Percentiles rank a stretch among this genome's conserved stretches.
Evolutionary conservation across 2,329 filamentous ascomycete genomes (phyloP).

Genomic region (Aspergillus sp.): DNA sequence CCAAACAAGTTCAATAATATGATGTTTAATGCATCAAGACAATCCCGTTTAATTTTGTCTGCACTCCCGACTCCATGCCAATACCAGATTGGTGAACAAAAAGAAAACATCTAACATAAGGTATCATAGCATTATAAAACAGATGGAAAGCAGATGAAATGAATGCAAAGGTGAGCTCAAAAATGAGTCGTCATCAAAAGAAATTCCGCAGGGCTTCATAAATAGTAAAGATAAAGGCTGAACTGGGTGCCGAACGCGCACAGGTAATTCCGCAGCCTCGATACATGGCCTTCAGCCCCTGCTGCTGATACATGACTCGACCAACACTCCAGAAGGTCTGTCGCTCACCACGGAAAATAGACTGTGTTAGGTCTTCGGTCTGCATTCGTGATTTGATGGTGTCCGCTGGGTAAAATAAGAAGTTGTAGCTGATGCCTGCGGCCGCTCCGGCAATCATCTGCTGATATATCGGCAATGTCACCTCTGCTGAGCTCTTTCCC

Average conservation of each 20-base stretch:
- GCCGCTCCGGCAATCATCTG: constrained; percentile 79
- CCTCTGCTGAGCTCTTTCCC: constrained; percentile 10
- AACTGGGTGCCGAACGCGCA: constrained; percentile 77
- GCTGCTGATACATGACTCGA: constrained; percentile 65
- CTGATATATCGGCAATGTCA: constrained; percentile 69
- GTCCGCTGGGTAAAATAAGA: constrained; percentile 92
- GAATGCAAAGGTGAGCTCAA: too few relatives aligned
- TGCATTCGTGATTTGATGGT: constrained; percentile 98
- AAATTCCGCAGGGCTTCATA: constrained; percentile 76
- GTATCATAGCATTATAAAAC: constrained; percentile 1
- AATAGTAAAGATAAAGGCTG: constrained; percentile 95
- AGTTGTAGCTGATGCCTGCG: constrained; percentile 92
- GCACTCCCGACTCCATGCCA: neutral
- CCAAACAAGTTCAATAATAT: too few relatives aligned
- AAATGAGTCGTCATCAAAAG: constrained; percentile 36
- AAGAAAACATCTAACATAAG: too few relatives aligned
- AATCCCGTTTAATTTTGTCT: too few relatives aligned
- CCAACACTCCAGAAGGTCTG: constrained; percentile 67
- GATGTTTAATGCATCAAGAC: too few relatives aligned
- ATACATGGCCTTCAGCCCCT: constrained; percentile 79
- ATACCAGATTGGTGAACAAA: constrained; percentile 9
- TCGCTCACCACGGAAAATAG: constrained; percentile 34
- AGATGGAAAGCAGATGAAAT: constrained; percentile 3
- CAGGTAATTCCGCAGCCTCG: constrained; percentile 93
- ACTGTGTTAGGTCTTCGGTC: constrained; percentile 57